Base-by-base conservation (phyloP, 768 basidiomycete species). In the Lactarius vividus region DNA sequence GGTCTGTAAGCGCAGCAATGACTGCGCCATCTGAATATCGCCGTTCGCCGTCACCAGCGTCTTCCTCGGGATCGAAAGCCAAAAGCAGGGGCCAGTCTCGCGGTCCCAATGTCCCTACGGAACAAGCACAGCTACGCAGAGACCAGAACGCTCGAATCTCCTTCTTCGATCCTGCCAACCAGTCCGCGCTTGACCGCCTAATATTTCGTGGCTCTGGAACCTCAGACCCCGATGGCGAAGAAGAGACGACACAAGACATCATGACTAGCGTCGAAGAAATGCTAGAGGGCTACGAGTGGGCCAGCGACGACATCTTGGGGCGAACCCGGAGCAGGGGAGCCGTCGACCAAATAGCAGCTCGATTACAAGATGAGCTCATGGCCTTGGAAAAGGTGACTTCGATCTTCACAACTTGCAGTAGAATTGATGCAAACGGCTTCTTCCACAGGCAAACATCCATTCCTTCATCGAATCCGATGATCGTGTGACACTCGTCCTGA, bases 271-370 rank as follows among this genome's bases (percentile, higher is more conserved):
- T 99, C 2, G 97, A 99, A 74, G 97, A 99, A 75, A 96, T 99
- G 94, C 82, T 99, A 29, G 97, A 99, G 72, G 96, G 97, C 0
- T 97, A 97, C 72, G 97, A 98, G 75, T 98, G 95, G 95, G 88
- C 92, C 4, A 89, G 87, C 67, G 91, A 89, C 62, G 88, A 88
- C 73, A 80, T 88, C n/a, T 79, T 89, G 53, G 85, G 83, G 16
- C 79, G 86, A 70, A 87, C 84, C 72, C 83, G 84, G 61, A 81
- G 82, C 20, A 82, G 84, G 71, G 89, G 89, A 13, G 87, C 91
- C 9, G 93, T 92, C 44, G 96, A 98, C 73, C 82, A 96, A 70
- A 95, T 98, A 67, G 94, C 98, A 76, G 89, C 91, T 28, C 80
- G 95, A 69, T 77, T 99, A 55, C 75, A 92, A 52, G 92, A 96